A percentile compares a stretch with the other conserved stretches of the same genome.
Evolutionary conservation across 2,329 filamentous ascomycete species (phyloP).

Genomic region (Tolypocladium sp.): DNA sequence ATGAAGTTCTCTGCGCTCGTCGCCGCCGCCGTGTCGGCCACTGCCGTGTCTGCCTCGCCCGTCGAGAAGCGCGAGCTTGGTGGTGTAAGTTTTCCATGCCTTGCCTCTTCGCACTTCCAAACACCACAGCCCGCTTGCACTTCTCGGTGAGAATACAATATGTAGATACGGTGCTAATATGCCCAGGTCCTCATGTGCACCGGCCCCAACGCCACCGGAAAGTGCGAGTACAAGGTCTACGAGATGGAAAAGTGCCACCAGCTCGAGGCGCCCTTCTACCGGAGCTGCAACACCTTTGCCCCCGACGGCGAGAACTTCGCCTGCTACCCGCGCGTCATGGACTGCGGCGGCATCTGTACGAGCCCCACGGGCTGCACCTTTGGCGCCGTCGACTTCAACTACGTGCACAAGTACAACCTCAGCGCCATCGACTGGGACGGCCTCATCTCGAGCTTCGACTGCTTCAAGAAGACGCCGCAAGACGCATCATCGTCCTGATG

Average conservation of each 20-base stretch:
- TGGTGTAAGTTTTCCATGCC: slow-evolving; percentile 29
- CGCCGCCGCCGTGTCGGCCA: slow-evolving; percentile 10
- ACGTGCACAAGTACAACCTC: slow-evolving; percentile 38
- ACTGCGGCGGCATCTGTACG: slow-evolving; percentile 34
- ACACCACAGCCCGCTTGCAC: neutral
- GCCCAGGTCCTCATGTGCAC: slow-evolving; percentile 39
- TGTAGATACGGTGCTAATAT: neutral
- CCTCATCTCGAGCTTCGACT: slow-evolving; percentile 26
- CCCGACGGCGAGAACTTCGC: slow-evolving; percentile 38
- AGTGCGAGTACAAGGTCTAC: slow-evolving; percentile 34
- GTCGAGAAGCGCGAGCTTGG: slow-evolving; percentile 33
- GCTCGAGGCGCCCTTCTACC: slow-evolving; percentile 27
- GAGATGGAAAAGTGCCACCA: slow-evolving; percentile 35
- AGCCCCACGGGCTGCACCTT: slow-evolving; percentile 45
- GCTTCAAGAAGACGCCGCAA: slow-evolving; percentile 3
- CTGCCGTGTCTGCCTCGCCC: slow-evolving; percentile 16
- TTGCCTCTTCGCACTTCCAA: neutral
- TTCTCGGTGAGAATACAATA: neutral
- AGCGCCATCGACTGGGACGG: slow-evolving; percentile 34
- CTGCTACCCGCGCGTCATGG: slow-evolving; percentile 34
- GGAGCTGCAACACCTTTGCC: slow-evolving; percentile 39
- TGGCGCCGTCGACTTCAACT: slow-evolving; percentile 35
- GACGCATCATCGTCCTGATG: neutral
- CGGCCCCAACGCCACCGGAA: slow-evolving; percentile 38
- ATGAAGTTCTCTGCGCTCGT: slow-evolving; percentile 21